Base-by-base conservation (phyloP, 345 rosid genomes). In the Streptanthus diversifolius region DNA sequence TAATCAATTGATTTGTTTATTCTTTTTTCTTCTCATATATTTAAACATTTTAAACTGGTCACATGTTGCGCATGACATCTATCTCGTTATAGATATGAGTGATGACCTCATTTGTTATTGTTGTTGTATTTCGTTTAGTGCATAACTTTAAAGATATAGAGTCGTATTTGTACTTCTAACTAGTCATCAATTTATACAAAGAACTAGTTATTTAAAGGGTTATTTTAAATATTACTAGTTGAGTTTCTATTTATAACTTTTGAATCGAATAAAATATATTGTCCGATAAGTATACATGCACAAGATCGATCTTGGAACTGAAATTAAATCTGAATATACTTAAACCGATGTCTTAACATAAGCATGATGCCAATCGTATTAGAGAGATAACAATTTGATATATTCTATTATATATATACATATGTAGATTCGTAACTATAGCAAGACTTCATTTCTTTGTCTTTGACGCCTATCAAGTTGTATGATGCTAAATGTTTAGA, bases 1-100 rank as follows among this genome's bases (percentile, higher is more conserved):
- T 40, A 49, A 66, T 74, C 73, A 59, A 48, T 33, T 59, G 53
- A 29, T 49, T 32, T 74, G 4, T 27, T 29, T 27, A 25, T 57
- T 37, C 65, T 24, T 29, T 65, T 54, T 1, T 35, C 19, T 53
- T 30, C 56, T 7, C 33, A 37, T 66, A 27, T 19, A 37, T 37
- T 25, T 8, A 25, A 17, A 44, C 4, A 35, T 64, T 44, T 9
- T 8, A 8, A 3, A 32, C 15, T 44, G 29, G 40, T 54, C 63
- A 32, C 43, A 63, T 43, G 62, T 63, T 53, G 43, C 45, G 25
- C 33, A 64, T 54, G 71, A 33, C 39, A 43, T 43, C 35, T 72
- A 53, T 8, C 64, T 63, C 37, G 19, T 62, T 51, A 19, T 4
- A 21, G 9, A 4, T 32, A 71, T 5, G 40, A 51, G 44, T 40